Conservation (phyloP, 768 basidiomycete genomes). For the Zangia roseola region DNA sequence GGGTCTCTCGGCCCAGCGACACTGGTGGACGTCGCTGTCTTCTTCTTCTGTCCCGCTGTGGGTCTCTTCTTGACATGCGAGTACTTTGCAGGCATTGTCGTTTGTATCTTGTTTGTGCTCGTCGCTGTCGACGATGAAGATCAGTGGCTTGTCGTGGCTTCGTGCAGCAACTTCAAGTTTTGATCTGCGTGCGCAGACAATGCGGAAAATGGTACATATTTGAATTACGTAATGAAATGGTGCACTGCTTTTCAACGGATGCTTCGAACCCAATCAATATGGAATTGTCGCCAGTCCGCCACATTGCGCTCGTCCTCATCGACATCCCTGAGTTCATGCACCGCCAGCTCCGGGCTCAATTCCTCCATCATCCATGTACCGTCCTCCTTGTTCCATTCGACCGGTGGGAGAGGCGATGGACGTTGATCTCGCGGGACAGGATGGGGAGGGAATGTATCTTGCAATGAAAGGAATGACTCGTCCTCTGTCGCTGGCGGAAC, state of each 20-base stretch:
- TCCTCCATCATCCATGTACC: slow-evolving; percentile 43
- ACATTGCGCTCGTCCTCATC: slow-evolving; percentile 24
- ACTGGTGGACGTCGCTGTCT: slow-evolving; percentile 30
- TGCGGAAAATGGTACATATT: slow-evolving; percentile 1
- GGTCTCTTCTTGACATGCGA: slow-evolving; percentile 72
- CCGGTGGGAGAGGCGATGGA: slow-evolving; percentile 34
- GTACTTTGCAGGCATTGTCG: slow-evolving; percentile 66
- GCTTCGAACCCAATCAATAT: slow-evolving; percentile 39
- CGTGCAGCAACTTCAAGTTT: slow-evolving; percentile 1
- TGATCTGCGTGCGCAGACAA: slow-evolving; percentile 21
- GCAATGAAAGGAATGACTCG: slow-evolving; percentile 44
- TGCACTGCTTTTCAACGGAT: slow-evolving; percentile 3
- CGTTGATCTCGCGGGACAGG: slow-evolving; percentile 26
- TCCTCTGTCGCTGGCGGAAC: slow-evolving; percentile 31
- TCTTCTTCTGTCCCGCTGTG: slow-evolving; percentile 48
- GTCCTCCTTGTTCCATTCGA: slow-evolving; percentile 33
- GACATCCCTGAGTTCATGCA: slow-evolving; percentile 28
- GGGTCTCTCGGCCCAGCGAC: slow-evolving; percentile 21
- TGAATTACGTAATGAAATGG: slow-evolving; percentile 18
- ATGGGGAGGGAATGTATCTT: slow-evolving; percentile 22
- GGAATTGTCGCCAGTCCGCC: slow-evolving; percentile 57
- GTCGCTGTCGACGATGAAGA: background rate
- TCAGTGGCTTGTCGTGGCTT: background rate
- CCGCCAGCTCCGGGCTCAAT: slow-evolving; percentile 27
- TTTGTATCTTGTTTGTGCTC: slow-evolving; percentile 20